These are phyloP conservation scores for Talaromyces sp. DNA, from an alignment of 2,329 filamentous ascomycete genomes.

Conservation along the genomic window DNA sequence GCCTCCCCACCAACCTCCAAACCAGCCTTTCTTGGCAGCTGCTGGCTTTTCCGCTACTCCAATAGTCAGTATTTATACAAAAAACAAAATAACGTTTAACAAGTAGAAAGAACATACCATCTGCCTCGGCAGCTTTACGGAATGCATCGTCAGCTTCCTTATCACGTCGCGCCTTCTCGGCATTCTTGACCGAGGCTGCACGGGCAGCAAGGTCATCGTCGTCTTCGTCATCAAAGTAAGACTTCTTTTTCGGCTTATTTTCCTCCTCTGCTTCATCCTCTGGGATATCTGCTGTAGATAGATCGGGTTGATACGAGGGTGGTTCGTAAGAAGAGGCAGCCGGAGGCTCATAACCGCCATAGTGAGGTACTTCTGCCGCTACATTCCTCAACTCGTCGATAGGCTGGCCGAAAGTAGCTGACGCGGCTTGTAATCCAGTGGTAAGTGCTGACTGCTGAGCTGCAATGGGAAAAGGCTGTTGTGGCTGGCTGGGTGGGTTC, in stretches of 20 bases:
- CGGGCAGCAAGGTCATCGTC: constrained; percentile 57
- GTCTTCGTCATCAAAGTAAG: constrained; percentile 77
- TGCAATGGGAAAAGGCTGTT: constrained; percentile 15
- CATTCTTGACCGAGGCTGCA: constrained; percentile 49
- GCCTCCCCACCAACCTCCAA: constrained; percentile 79
- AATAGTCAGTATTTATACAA: constrained; percentile 37
- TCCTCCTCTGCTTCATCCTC: constrained; percentile 51
- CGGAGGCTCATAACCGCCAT: constrained; percentile 32
- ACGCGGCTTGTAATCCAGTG: constrained; percentile 23
- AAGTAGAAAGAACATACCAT: constrained; percentile 41
- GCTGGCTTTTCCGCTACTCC: constrained; percentile 31
- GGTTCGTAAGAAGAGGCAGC: constrained; percentile 29
- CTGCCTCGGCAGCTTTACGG: constrained; percentile 70
- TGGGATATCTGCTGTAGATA: constrained; percentile 30
- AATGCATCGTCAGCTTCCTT: constrained; percentile 80
- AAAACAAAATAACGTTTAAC: background rate
- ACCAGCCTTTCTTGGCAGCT: constrained; percentile 59
- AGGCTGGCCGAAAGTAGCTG: constrained; percentile 19
- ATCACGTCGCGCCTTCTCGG: constrained; percentile 65
- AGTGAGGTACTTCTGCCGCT: constrained; percentile 16
- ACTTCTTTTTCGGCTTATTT: constrained; percentile 67
- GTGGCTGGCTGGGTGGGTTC: constrained; percentile 24
- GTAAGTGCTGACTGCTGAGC: constrained; percentile 21
- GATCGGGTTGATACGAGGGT: constrained; percentile 30
- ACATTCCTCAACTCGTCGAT: constrained; percentile 16